Conservation (phyloP, 331 rosid species). For the Ulmus americana region DNA sequence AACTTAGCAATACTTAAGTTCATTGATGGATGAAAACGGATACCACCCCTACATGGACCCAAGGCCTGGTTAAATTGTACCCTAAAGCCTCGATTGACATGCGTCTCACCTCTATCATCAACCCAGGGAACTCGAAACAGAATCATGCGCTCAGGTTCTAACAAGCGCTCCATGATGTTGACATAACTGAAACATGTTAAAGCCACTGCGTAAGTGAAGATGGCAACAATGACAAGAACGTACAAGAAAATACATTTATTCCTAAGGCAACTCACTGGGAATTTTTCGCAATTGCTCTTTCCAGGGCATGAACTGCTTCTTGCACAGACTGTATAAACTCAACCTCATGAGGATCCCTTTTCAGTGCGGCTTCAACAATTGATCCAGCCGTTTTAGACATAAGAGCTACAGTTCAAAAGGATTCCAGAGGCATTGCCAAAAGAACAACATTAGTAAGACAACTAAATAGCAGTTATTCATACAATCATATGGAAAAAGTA, state of each 20-base stretch:
- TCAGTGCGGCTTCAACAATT: constrained; percentile 85
- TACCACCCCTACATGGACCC: constrained; percentile 99
- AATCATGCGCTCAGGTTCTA: constrained; percentile 97
- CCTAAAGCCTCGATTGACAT: constrained; percentile 84
- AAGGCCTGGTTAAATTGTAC: constrained; percentile 94
- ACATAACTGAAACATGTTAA: constrained; percentile 65
- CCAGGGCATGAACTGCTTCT: constrained; percentile 89
- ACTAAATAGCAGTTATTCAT: constrained; percentile 3
- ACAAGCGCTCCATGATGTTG: constrained; percentile 94
- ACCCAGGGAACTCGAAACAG: constrained; percentile 95
- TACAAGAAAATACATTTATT: constrained; percentile 4
- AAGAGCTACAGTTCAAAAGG: constrained; percentile 57
- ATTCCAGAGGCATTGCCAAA: constrained; percentile 34
- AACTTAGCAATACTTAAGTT: constrained; percentile 87
- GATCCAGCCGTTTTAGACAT: constrained; percentile 97
- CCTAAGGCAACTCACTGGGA: constrained; percentile 65
- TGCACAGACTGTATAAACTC: constrained; percentile 94
- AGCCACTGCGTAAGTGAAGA: constrained; percentile 16
- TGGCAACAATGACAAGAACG: neutral
- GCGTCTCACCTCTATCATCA: constrained; percentile 94
- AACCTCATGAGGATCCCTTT: constrained; percentile 92
- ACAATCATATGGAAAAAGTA: neutral
- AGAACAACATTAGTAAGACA: constrained; percentile 10
- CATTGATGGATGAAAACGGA: constrained; percentile 93
- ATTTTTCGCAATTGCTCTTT: constrained; percentile 95